Conservation (phyloP, 139 green algal species). For the Picocystis salinarum region DNA sequence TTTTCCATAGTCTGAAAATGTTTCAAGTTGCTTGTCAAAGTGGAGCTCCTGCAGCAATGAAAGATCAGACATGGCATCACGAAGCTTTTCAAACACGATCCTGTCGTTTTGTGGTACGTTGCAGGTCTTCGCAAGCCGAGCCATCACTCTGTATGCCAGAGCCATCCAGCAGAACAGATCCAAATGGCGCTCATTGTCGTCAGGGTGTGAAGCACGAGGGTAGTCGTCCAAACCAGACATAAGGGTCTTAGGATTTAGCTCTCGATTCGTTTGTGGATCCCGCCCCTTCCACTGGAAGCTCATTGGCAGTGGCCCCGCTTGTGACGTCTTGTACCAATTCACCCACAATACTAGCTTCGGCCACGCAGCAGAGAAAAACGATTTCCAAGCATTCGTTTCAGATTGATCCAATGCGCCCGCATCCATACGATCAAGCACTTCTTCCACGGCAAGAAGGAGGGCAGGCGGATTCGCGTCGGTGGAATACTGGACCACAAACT, state of each 20-base stretch:
- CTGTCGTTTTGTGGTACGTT: constrained; percentile 1
- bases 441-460: constrained; percentile 59
- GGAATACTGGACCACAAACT: constrained; percentile 77
- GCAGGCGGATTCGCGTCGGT: constrained; percentile 72
- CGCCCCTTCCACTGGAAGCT: constrained; percentile 26
- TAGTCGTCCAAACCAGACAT: constrained; percentile 78
- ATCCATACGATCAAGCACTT: constrained; percentile 26
- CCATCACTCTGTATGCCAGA: constrained; percentile 29
- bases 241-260: constrained; percentile 88
- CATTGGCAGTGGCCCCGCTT: constrained; percentile 32
- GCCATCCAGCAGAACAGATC: constrained; percentile 88
- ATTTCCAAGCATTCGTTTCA: not conserved
- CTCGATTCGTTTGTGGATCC: constrained; percentile 16
- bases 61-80: constrained; percentile 23
- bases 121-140: constrained; percentile 3
- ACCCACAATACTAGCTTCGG: constrained; percentile 61
- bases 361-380: constrained; percentile 10
- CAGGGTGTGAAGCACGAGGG: constrained; percentile 70
- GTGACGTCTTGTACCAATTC: constrained; percentile 64
- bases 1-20: constrained; percentile 68
- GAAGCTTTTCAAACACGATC: constrained; percentile 8
- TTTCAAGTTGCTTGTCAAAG: constrained; percentile 21
- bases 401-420: not conserved
- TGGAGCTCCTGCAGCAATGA: constrained; percentile 42
- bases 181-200: constrained; percentile 59